Evolutionary conservation across 2,329 filamentous ascomycete genomes (phyloP).

Genomic region (Fusarium abutilonis): DNA sequence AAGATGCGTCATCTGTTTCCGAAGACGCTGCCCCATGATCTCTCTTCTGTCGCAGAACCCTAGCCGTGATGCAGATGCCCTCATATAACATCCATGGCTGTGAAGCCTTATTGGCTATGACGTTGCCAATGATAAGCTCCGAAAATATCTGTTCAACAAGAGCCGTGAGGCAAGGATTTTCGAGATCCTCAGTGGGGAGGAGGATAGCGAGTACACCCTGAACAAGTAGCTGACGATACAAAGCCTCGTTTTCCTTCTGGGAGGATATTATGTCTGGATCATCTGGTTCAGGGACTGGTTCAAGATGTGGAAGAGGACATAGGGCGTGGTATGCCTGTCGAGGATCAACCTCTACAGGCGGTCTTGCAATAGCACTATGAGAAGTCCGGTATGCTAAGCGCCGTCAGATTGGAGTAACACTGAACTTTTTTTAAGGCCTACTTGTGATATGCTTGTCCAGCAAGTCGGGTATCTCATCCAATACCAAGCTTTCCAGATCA

Average conservation of each 20-base stretch:
- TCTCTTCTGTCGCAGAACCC: conserved; percentile 50
- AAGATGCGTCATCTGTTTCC: conserved; percentile 23
- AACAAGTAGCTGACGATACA: conserved; percentile 89
- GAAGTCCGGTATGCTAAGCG: conserved; percentile 76
- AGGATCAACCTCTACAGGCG: conserved; percentile 69
- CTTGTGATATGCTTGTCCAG: conserved; percentile 83
- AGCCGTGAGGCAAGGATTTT: conserved; percentile 84
- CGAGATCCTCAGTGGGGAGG: conserved; percentile 89
- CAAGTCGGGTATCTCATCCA: conserved; percentile 88
- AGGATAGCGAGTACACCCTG: conserved; percentile 83
- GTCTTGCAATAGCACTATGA: conserved; percentile 64
- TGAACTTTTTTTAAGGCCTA: conserved; percentile 52
- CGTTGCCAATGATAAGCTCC: conserved; percentile 87
- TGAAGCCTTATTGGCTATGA: conserved; percentile 80
- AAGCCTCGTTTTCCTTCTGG: conserved; percentile 80
- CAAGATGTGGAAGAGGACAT: conserved; percentile 81
- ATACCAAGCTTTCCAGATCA: conserved; percentile 81
- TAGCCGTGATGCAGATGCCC: conserved; percentile 76
- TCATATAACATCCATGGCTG: conserved; percentile 93
- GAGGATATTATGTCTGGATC: conserved; percentile 61
- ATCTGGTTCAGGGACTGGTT: conserved; percentile 73
- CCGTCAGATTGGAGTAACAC: conserved; percentile 30
- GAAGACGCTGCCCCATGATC: conserved; percentile 26
- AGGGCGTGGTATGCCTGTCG: conserved; percentile 84
- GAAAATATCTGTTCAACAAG: conserved; percentile 89